These are phyloP conservation scores for Phycomyces blakesleeanus DNA, from an alignment of 192 early-diverging fungal genomes.

Conservation along the genomic window DNA sequence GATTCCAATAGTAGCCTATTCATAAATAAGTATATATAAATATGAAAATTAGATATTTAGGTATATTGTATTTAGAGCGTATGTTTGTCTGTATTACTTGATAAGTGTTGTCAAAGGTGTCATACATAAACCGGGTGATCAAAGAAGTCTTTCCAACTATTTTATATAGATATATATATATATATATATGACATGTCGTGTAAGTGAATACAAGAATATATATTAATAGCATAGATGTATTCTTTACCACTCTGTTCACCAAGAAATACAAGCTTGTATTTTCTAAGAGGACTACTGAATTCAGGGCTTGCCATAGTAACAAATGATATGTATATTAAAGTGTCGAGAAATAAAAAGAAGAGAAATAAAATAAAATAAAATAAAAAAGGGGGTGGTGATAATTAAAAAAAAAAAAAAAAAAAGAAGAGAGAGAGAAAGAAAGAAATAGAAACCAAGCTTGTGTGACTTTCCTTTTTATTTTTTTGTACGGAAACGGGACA, in stretches of 20 bases:
- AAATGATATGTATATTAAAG: neutral
- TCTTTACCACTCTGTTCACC: slow-evolving; percentile 96
- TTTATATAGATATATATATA: too few relatives aligned
- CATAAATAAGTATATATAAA: too few relatives aligned
- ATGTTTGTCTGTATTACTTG: slow-evolving; percentile 61
- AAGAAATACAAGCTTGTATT: slow-evolving; percentile 99
- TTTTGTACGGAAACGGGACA: too few relatives aligned
- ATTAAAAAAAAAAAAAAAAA: neutral
- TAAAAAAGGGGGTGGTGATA: neutral
- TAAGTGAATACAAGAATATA: too few relatives aligned
- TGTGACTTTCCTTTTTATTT: too few relatives aligned
- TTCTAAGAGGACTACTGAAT: slow-evolving; percentile 65
- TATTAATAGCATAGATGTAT: neutral
- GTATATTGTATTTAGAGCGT: too few relatives aligned
- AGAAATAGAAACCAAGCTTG: neutral
- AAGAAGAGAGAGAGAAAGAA: neutral
- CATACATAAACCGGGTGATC: slow-evolving; percentile 99
- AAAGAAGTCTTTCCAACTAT: slow-evolving; percentile 97
- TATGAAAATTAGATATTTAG: too few relatives aligned
- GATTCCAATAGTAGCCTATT: slow-evolving; percentile 95
- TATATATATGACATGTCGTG: slow-evolving; percentile 4
- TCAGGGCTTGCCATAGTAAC: slow-evolving; percentile 23
- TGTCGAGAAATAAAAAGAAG: too few relatives aligned
- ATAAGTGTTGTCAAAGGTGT: slow-evolving; percentile 98
- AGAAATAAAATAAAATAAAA: slow-evolving; percentile 4